Evolutionary conservation across 2,329 filamentous ascomycete genomes (phyloP), one percentile per base, ranked within the genome.

Genomic region (Chaetomiaceae sp.): DNA sequence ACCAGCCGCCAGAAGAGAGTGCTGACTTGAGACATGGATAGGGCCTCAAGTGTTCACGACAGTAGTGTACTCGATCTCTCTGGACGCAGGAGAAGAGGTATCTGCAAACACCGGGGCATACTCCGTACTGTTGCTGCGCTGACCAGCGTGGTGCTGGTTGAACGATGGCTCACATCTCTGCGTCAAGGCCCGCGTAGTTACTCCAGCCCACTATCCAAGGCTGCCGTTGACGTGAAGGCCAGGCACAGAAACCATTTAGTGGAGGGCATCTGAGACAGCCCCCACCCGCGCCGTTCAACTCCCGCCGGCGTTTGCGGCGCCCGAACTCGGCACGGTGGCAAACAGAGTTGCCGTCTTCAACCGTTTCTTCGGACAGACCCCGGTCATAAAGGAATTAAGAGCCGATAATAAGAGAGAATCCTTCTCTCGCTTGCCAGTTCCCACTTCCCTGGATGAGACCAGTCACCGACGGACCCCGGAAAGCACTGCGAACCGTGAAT

Each of bases 221-320:
- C n/a, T n/a, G n/a, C n/a, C n/a, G n/a, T n/a, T n/a, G n/a, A n/a
- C n/a, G n/a, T n/a, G n/a, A n/a, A n/a, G n/a, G n/a, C n/a, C n/a
- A n/a, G n/a, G n/a, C n/a, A n/a, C n/a, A n/a, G 38, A 25, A 25
- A 25, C 14, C 13, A 9, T 16, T 44, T 20, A 38, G n/a, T n/a
- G n/a, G n/a, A n/a, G 27, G 31, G 31, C 27, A 49, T 42, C 57
- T 56, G 56, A 57, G 54, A 58, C 50, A 50, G 9, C 9, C 40
- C 25, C 40, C 38, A 43, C 52, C 34, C 44, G 31, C 44, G 44
- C 51, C 55, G 51, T 50, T 47, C 46, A 45, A 51, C 38, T 51
- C 12, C 43, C 55, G 25, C 12, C 12, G 25, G 6, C 43, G 45
- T 49, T 49, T 42, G 21, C 46, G 51, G 50, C 50, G 49, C 47